Evolutionary conservation across 148 eudicot genomes (phyloP), one percentile per base, ranked within the genome.

Genomic region (Rhododendron vialii): DNA sequence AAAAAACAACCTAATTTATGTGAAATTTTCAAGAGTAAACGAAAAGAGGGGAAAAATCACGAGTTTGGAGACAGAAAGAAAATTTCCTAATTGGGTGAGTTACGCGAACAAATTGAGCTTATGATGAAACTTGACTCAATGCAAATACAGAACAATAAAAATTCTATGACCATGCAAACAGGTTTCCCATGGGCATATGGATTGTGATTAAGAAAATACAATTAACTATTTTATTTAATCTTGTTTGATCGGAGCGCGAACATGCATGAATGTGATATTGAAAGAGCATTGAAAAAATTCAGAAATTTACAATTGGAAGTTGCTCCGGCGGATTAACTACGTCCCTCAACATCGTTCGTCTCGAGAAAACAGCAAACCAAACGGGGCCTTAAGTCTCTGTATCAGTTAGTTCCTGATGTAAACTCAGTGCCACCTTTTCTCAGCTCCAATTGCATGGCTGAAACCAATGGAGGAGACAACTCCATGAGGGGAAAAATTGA

Each of bases 261-360:
- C 13, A 65, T 65, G 28, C 79, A 79, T 17, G 67, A 26, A 83
- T 36, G 7, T 51, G 17, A 30, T 20, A 7, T 13, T 47, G 24
- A 83, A 80, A 14, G 36, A 8, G 43, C n/a, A 53, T 67, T 33
- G 80, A 67, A 6, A 22, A 38, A 71, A 22, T 43, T 12, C 18
- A 78, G 50, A 80, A 50, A 61, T 83, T 82, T 89, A 89, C 91
- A 30, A 87, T 83, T 7, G 85, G 79, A 55, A 85, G 83, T 36
- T 90, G 90, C 55, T 88, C 89, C 36, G 88, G 86, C 13, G 85
- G 86, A 55, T 87, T 84, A 47, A 90, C 86, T 7, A 87, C 86
- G 47, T 89, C 92, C 51, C 88, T 83, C 51, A 90, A 86, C 90
- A 84, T 80, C 14, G 35, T 83, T 47, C 57, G 48, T 26, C 48